phyloP scores from a whole-genome alignment of 768 basidiomycete species.

The Ramaria rubella region DNA sequence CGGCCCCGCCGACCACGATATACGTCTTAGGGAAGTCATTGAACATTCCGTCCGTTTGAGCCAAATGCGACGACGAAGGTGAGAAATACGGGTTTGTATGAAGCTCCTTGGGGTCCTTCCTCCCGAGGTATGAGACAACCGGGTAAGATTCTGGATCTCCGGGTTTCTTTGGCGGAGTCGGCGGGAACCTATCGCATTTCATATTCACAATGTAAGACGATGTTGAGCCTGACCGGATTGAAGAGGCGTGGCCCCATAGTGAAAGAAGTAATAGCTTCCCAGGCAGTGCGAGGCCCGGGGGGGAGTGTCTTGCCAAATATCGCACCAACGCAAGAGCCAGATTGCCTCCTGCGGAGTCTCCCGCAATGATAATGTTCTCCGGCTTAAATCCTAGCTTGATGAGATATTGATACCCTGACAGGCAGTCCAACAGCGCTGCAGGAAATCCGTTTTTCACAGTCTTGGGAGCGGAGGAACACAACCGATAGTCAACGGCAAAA shows the following conservation, averaged over 20 bases:
- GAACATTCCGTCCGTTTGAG: conserved; percentile 33
- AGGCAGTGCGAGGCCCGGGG: conserved; percentile 8
- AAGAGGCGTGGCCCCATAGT: conserved; percentile 13
- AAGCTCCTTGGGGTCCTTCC: neutral
- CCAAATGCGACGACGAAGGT: conserved; percentile 12
- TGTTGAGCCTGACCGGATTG: neutral
- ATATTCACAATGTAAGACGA: neutral
- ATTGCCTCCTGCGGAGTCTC: conserved; percentile 19
- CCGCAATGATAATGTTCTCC: conserved; percentile 13
- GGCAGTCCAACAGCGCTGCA: conserved; percentile 64
- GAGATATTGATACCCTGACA: conserved; percentile 70
- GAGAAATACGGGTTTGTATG: conserved; percentile 17
- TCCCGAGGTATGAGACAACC: conserved; percentile 11
- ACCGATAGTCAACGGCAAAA: conserved; percentile 68
- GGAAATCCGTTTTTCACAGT: conserved; percentile 56
- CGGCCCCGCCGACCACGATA: conserved; percentile 50
- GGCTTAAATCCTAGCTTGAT: conserved; percentile 25
- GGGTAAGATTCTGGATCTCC: conserved; percentile 8
- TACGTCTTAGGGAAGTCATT: conserved; percentile 55
- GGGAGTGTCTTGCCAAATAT: conserved; percentile 26
- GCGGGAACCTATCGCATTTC: neutral
- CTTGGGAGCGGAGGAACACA: conserved; percentile 42
- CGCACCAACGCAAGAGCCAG: conserved; percentile 28
- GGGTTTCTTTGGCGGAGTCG: too few relatives aligned
- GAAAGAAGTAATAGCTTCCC: conserved; percentile 15